Percentiles rank a stretch among this genome's conserved stretches.
These are phyloP conservation scores for Pseudopithomyces chartarum DNA, from an alignment of 2,329 filamentous ascomycete species.

Conservation along the genomic window DNA sequence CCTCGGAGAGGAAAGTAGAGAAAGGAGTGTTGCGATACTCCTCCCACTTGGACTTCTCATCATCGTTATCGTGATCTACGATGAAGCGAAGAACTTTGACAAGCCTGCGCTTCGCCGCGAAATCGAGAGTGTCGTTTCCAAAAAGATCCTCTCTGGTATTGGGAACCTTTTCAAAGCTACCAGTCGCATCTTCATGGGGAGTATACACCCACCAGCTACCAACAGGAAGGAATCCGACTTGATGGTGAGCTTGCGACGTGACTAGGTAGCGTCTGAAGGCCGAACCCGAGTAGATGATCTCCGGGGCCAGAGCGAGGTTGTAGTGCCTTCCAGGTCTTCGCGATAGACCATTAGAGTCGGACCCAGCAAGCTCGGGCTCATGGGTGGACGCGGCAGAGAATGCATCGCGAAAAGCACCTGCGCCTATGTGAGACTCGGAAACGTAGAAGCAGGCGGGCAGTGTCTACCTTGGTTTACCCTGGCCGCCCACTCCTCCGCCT, in stretches of 20 bases:
- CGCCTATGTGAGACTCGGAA: conserved; percentile 11
- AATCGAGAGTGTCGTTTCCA: conserved; percentile 73
- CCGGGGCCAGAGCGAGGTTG: conserved; percentile 80
- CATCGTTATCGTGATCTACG: conserved; percentile 64
- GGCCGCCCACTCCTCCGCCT: conserved; percentile 76
- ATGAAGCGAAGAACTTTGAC: conserved; percentile 97
- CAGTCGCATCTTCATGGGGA: conserved; percentile 12
- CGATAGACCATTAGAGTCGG: conserved; percentile 29
- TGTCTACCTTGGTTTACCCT: conserved; percentile 43
- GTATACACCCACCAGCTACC: conserved; percentile 87
- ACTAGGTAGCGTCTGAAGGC: conserved; percentile 78
- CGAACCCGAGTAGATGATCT: conserved; percentile 84
- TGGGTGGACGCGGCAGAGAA: conserved; percentile 40
- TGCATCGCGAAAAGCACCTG: conserved; percentile 25
- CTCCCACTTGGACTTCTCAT: conserved; percentile 64
- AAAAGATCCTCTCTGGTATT: conserved; percentile 93
- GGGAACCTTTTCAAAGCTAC: conserved; percentile 71
- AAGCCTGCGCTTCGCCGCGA: conserved; percentile 80
- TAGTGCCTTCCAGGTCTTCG: conserved; percentile 74
- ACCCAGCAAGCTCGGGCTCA: conserved; percentile 22
- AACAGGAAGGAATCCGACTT: conserved; percentile 91
- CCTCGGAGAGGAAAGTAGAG: conserved; percentile 60
- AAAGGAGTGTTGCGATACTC: conserved; percentile 61
- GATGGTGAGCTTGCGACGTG: conserved; percentile 84
- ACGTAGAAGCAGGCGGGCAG: neutral